A percentile compares a stretch with the other conserved stretches of the same genome.
Conservation (phyloP, 805 yeast genomes). For the Saccharomycopsis vini region DNA sequence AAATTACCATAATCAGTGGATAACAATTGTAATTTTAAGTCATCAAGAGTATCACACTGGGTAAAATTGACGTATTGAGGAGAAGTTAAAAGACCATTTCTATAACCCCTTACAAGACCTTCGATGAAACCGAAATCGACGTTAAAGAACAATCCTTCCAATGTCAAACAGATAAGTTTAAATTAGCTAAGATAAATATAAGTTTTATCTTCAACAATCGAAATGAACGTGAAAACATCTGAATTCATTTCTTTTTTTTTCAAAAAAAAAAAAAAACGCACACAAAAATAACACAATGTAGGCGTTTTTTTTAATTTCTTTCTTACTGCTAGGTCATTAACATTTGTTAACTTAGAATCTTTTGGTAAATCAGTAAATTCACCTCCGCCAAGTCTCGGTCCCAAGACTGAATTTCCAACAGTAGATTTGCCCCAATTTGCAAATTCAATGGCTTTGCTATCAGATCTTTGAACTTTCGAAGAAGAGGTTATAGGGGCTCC, state of each 20-base stretch:
- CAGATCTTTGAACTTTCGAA: neutral
- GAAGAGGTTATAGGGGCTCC: neutral
- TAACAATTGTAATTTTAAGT: constrained; percentile 84
- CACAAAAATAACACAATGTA: too few species aligned
- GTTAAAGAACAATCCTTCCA: constrained; percentile 94
- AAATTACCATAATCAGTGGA: constrained; percentile 95
- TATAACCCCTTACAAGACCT: constrained; percentile 91
- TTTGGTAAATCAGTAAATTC: constrained; percentile 25
- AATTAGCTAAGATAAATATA: too few species aligned
- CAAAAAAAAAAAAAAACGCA: too few species aligned
- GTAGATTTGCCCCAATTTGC: constrained; percentile 30
- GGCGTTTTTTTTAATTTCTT: constrained; percentile 61
- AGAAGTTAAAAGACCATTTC: constrained; percentile 66
- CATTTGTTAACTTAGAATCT: constrained; percentile 24
- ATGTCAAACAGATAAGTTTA: too few species aligned
- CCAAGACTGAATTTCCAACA: constrained; percentile 28
- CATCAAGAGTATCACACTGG: constrained; percentile 93
- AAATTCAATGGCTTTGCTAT: neutral
- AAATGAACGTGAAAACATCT: too few species aligned
- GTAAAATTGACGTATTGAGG: constrained; percentile 87
- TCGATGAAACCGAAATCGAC: constrained; percentile 86
- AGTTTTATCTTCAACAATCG: too few species aligned
- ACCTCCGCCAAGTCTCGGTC: constrained; percentile 23
- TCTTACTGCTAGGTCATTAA: constrained; percentile 33
- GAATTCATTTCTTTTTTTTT: too few species aligned